Base-by-base conservation (phyloP, 2,329 filamentous ascomycete genomes). In the Botrytis galanthina region DNA sequence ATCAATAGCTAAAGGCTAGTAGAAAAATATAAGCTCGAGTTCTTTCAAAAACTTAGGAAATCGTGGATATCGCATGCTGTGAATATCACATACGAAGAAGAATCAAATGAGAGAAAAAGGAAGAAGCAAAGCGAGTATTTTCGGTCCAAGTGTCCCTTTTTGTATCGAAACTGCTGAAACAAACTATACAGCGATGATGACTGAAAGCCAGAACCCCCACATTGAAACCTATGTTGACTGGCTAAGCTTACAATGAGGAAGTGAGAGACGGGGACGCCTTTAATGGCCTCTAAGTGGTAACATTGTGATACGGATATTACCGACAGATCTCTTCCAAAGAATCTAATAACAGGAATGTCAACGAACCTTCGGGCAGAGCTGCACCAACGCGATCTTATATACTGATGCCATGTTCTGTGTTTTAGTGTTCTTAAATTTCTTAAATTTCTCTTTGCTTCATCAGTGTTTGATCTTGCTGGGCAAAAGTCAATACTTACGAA, bases 351-450 rank as follows among this genome's bases (percentile, higher is more conserved):
- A 32, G 10, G 29, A 66, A 57, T 29, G 14, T 8, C 29, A 42
- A 72, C 71, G 32, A 32, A 73, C 71, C 71, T 73, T 73, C 0
- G 64, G 63, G 60, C 44, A 61, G 16, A 73, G 66, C 64, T 73
- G 71, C 20, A 73, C 46, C n/a, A 73, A 69, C 20, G 71, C 71
- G 44, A 73, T 39, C 46, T 73, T 73, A 37, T 70, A 70, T 20
- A 61, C 26, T 51, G 54, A 35, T 26, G 66, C 71, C 71, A 73
- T 73, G 7, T 35, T 59, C 9, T 57, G 26, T 29, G n/a, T 1
- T 57, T 32, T 42, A 9, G 3, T 42, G 35, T 4, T 57, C 9
- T 29, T 3, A 26, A 42, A 42, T 18, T 4, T 57, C 9, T 29
- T 3, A 26, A 42, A 42, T 18, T n/a, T 54, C 26, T 42, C 22